Evolutionary conservation across 73 alveolate species (phyloP), one percentile per base, ranked within the genome.

Genomic region (Breviolum minutum): DNA sequence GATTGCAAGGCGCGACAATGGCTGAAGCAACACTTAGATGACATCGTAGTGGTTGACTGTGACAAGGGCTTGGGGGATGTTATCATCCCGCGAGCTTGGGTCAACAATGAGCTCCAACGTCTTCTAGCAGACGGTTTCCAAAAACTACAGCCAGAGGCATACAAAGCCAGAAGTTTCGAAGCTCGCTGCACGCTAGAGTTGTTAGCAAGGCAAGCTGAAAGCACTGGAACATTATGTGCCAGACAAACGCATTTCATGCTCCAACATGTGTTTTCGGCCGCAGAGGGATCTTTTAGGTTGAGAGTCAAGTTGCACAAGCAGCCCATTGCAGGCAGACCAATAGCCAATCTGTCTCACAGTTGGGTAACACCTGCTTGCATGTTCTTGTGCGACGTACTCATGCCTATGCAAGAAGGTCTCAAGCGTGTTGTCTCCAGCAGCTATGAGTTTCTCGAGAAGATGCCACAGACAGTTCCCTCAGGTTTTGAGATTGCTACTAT

Each of bases 51-150:
- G 17, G 95, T 70, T 24, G 64, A 62, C 29, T 61, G 40, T 5
- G 95, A 86, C 64, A 86, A 86, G 29, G 95, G 95, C 3, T n/a
- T 86, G 80, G 95, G 95, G 20, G 95, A 86, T 32, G 80, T 24
- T 27, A 2, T 84, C 77, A 29, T 84, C 6, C 94, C 94, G 8
- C 22, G 94, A 84, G 66, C 60, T 9, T 84, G 94, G 94, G 94
- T 84, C 7, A 19, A 11, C 69, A 68, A 30, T 20, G 94, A 84
- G 22, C 74, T 84, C 69, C 30, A 84, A 11, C 94, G 94, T 62
- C 30, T 84, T 48, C 76, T 84, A 54, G 30, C 26, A 11, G 62
- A 48, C 8, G 94, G 94, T 6, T 84, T 84, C 26, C 30, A 54
- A 29, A 63, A 24, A 60, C 94, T 84, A 16, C 29, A 30, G 94